Evolutionary conservation across 2,329 filamentous ascomycete genomes (phyloP).

Genomic region (Fusarium keratoplasticum): DNA sequence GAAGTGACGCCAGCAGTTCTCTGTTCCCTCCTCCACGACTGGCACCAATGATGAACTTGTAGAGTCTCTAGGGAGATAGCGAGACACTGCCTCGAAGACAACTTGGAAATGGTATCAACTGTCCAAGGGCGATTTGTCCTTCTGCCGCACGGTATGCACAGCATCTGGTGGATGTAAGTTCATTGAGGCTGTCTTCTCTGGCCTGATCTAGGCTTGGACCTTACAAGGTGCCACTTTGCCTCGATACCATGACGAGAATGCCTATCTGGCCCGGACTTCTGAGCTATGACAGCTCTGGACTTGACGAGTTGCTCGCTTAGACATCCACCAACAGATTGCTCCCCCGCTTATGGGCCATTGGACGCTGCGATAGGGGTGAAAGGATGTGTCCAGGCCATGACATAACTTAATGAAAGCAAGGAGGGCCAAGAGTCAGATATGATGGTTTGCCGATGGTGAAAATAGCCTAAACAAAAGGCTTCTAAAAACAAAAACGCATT

Average conservation of each 20-base stretch:
- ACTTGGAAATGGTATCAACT: background rate
- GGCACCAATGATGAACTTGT: background rate
- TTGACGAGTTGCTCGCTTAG: background rate
- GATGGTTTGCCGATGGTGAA: background rate
- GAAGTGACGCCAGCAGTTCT: background rate
- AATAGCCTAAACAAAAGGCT: background rate
- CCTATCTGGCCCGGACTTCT: background rate
- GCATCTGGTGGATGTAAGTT: background rate
- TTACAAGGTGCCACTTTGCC: background rate
- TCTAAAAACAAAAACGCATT: background rate
- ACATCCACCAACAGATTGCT: background rate
- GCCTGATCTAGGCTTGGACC: background rate
- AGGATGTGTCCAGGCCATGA: background rate
- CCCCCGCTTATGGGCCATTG: background rate
- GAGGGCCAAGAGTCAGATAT: background rate
- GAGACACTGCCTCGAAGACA: background rate
- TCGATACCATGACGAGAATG: background rate
- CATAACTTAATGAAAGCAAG: background rate
- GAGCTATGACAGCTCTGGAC: background rate
- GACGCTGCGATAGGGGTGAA: background rate
- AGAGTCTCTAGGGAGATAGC: background rate
- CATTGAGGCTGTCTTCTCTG: background rate
- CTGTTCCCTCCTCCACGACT: background rate
- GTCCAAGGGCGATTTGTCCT: background rate
- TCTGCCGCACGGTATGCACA: background rate